Percentiles rank a stretch among this genome's conserved stretches.
Evolutionary conservation across 306 rosid species (phyloP).

Genomic region (Heteromeles arbutifolia): DNA sequence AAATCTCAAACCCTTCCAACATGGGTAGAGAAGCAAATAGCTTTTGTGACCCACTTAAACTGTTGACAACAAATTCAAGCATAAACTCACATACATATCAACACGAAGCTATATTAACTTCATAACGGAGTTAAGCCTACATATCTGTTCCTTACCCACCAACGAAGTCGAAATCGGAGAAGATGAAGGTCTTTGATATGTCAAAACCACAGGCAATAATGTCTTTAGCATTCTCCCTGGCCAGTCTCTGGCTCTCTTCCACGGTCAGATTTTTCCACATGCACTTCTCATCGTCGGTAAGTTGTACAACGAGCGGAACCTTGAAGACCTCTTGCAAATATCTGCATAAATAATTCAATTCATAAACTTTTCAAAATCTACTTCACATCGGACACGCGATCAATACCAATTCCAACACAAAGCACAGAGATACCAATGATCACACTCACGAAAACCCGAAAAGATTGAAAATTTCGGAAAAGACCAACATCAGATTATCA

Average conservation of each 20-base stretch:
- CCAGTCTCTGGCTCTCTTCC: slow-evolving; percentile 80
- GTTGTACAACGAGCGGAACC: slow-evolving; percentile 91
- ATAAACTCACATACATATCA: background rate
- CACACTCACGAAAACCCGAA: background rate
- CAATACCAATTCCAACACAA: background rate
- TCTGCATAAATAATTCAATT: slow-evolving; percentile 29
- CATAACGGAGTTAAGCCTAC: background rate
- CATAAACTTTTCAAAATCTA: background rate
- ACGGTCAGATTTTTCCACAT: slow-evolving; percentile 77
- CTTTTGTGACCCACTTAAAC: background rate
- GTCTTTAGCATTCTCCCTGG: slow-evolving; percentile 85
- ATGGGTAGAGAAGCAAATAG: background rate
- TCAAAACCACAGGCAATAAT: slow-evolving; percentile 98
- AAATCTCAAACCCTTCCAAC: background rate
- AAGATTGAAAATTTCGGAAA: background rate
- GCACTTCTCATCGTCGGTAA: slow-evolving; percentile 92
- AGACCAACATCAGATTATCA: background rate
- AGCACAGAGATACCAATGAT: background rate
- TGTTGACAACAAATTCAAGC: background rate
- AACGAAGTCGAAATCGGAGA: slow-evolving; percentile 63
- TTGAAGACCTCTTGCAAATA: slow-evolving; percentile 93
- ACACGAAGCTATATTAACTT: background rate
- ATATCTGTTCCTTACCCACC: slow-evolving; percentile 63
- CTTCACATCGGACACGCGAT: background rate
- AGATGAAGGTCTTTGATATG: slow-evolving; percentile 74